phyloP scores from a whole-genome alignment of 1,284 basidiomycete genomes.

The Golubevia sp. region DNA sequence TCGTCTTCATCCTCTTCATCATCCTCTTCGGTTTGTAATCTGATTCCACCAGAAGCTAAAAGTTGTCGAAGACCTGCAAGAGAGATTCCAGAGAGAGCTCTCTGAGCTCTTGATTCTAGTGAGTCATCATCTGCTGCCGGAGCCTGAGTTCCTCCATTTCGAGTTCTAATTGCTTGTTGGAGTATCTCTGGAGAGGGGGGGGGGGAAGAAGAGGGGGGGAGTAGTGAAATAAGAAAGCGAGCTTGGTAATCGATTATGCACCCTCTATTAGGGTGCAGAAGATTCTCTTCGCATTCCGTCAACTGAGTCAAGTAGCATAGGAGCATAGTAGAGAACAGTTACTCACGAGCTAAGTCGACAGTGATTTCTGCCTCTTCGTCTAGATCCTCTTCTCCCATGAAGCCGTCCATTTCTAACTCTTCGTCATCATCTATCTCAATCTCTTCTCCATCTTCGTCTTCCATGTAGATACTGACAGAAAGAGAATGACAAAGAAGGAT shows the following conservation, averaged over 20 bases:
- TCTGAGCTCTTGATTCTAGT: slow-evolving; percentile 7
- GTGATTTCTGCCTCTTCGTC: too few species aligned
- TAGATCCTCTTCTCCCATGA: too few species aligned
- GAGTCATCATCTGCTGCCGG: slow-evolving; percentile 8
- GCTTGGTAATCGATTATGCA: neutral
- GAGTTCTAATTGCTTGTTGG: slow-evolving; percentile 14
- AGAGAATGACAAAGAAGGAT: slow-evolving; percentile 10
- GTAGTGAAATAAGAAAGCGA: neutral
- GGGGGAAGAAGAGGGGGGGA: neutral
- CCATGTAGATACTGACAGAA: slow-evolving; percentile 17
- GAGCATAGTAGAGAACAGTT: too few species aligned
- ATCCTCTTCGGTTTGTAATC: slow-evolving; percentile 1
- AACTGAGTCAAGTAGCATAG: too few species aligned
- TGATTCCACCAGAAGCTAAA: slow-evolving; percentile 20
- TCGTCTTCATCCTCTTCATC: slow-evolving; percentile 29
- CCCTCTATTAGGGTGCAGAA: too few species aligned
- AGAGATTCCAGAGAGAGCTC: slow-evolving; percentile 30
- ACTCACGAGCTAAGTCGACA: too few species aligned
- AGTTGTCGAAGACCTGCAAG: slow-evolving; percentile 31
- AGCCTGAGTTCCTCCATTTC: neutral
- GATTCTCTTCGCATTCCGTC: too few species aligned
- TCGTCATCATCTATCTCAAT: slow-evolving; percentile 14
- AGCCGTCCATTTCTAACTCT: slow-evolving; percentile 18
- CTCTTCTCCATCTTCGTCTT: slow-evolving; percentile 23
- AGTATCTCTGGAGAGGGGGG: slow-evolving; percentile 16